These are phyloP conservation scores for Clathrus columnatus DNA, from an alignment of 768 basidiomycete genomes.

Conservation along the genomic window DNA sequence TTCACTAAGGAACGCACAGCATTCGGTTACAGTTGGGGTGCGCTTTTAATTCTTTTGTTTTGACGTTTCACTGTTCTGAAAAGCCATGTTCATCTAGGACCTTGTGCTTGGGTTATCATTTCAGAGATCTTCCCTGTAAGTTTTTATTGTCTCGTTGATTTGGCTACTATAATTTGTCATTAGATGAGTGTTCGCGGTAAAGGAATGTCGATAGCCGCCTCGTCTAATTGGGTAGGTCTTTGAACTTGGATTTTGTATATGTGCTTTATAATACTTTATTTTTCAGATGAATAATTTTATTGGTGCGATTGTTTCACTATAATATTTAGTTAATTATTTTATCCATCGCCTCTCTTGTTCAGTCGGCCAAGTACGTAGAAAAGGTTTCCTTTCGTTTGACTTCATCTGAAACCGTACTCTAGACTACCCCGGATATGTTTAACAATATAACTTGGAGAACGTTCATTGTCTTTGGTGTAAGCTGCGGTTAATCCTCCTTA, in stretches of 20 bases:
- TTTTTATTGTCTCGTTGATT: constrained; percentile 8
- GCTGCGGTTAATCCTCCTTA: constrained; percentile 14
- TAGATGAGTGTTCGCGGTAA: constrained; percentile 59
- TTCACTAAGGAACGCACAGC: constrained; percentile 16
- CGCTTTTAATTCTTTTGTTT: not conserved
- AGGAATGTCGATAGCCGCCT: constrained; percentile 66
- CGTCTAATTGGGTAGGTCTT: constrained; percentile 62
- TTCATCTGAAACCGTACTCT: constrained; percentile 34
- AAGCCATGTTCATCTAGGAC: constrained; percentile 25
- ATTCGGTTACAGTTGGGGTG: constrained; percentile 73
- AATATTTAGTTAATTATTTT: not conserved
- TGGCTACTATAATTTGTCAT: constrained; percentile 15
- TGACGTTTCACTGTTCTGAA: not conserved
- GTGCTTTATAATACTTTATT: constrained; percentile 1
- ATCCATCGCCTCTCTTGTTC: not conserved
- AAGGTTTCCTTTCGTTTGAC: constrained; percentile 7
- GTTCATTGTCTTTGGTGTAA: constrained; percentile 68
- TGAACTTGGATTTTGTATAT: not conserved
- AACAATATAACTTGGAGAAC: constrained; percentile 57
- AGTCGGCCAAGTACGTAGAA: constrained; percentile 10
- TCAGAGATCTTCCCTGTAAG: constrained; percentile 58
- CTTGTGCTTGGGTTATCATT: constrained; percentile 69
- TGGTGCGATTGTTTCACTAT: constrained; percentile 28
- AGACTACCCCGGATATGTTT: constrained; percentile 68
- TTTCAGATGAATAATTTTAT: constrained; percentile 80